Percentiles rank a stretch among this genome's conserved stretches.
Conservation (phyloP, 768 basidiomycete genomes). For the Rhizopogon roseolus region DNA sequence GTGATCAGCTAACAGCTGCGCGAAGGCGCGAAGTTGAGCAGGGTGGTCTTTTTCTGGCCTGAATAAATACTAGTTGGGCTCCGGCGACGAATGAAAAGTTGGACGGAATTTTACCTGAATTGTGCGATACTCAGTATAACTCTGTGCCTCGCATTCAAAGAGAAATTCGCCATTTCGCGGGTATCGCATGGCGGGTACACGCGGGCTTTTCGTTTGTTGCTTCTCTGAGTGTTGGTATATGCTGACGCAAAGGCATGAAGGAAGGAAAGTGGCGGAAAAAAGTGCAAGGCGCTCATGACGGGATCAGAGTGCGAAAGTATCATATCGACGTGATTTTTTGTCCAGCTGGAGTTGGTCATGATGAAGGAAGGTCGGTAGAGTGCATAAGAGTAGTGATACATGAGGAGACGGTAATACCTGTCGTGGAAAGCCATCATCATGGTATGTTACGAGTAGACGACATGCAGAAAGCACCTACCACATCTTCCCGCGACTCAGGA, state of each 20-base stretch:
- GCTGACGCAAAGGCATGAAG: constrained; percentile 21
- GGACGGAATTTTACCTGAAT: constrained; percentile 59
- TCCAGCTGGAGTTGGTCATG: constrained; percentile 98
- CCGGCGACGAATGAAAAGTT: not conserved
- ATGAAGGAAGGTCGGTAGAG: constrained; percentile 70
- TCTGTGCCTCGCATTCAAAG: constrained; percentile 48
- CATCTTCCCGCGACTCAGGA: constrained; percentile 60
- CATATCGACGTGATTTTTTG: constrained; percentile 73
- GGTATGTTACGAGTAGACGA: not conserved
- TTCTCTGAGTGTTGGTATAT: constrained; percentile 79
- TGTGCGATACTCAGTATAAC: constrained; percentile 87
- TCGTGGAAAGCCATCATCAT: not conserved
- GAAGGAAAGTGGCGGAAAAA: constrained; percentile 36
- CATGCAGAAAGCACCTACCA: constrained; percentile 36
- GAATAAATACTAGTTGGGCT: not conserved
- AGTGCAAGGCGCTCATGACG: constrained; percentile 42
- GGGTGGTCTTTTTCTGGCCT: constrained; percentile 95
- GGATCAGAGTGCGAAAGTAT: constrained; percentile 58
- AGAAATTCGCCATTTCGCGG: constrained; percentile 55
- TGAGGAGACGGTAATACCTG: constrained; percentile 88
- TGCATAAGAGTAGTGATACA: constrained; percentile 74
- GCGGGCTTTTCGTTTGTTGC: constrained; percentile 64
- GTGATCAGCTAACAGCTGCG: constrained; percentile 47
- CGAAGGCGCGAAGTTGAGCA: constrained; percentile 70
- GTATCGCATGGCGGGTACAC: constrained; percentile 96